phyloP scores from a whole-genome alignment of 2,329 filamentous ascomycete genomes.

The Fusarium domesticum region DNA sequence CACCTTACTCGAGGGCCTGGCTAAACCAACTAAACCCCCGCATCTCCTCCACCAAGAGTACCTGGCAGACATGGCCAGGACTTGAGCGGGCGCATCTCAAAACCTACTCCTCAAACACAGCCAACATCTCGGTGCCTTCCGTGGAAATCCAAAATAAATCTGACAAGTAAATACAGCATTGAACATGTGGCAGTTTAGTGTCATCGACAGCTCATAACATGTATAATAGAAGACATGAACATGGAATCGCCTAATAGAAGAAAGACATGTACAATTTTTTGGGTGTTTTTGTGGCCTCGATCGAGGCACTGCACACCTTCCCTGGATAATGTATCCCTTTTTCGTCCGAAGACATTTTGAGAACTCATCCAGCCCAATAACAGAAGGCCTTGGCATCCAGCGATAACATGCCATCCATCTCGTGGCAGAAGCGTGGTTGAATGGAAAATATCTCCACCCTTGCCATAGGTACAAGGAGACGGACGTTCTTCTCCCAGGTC shows the following conservation, averaged over 20 bases:
- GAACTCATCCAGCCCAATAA: conserved; percentile 13
- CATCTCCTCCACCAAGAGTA: no score
- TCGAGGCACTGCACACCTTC: conserved; percentile 12
- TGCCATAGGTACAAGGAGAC: neutral
- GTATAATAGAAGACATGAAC: conserved; percentile 8
- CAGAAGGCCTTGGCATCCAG: conserved; percentile 2
- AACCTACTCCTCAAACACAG: neutral
- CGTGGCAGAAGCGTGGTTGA: neutral
- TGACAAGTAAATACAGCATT: conserved; percentile 3
- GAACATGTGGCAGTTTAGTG: conserved; percentile 1
- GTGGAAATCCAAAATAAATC: conserved; percentile 2
- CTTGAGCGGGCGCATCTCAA: neutral
- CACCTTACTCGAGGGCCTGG: no score
- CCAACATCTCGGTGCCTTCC: neutral
- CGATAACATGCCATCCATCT: neutral
- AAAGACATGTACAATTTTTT: conserved; percentile 16
- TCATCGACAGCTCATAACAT: conserved; percentile 11
- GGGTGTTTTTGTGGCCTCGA: conserved; percentile 10
- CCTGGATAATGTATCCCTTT: conserved; percentile 14
- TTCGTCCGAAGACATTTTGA: conserved; percentile 14
- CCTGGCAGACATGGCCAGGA: no score
- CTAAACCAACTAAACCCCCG: no score
- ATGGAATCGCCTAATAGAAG: conserved; percentile 5
- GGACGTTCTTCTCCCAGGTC: neutral
- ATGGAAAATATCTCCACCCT: neutral